Evolutionary conservation across 345 rosid genomes (phyloP).

Genomic region (Eucalyptus sp.): DNA sequence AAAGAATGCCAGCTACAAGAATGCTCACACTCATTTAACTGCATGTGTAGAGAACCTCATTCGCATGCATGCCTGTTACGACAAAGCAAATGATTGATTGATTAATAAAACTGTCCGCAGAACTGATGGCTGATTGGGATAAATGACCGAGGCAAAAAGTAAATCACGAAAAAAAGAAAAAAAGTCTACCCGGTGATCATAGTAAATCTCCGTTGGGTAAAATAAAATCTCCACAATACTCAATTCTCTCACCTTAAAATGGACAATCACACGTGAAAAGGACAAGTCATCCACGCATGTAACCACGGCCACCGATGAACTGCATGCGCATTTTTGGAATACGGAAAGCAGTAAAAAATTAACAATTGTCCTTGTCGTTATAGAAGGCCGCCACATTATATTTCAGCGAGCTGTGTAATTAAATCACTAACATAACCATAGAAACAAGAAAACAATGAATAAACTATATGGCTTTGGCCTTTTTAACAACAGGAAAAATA

Average conservation of each 20-base stretch:
- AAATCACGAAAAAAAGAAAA: too few relatives aligned
- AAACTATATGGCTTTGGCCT: not conserved
- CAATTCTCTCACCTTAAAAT: conserved; percentile 40
- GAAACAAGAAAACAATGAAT: not conserved
- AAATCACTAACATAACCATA: not conserved
- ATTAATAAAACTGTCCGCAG: not conserved
- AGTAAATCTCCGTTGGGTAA: conserved; percentile 30
- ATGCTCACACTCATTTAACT: conserved; percentile 49
- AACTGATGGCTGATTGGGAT: not conserved
- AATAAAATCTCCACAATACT: conserved; percentile 11
- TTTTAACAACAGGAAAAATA: not conserved
- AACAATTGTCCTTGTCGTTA: not conserved
- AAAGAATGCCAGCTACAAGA: conserved; percentile 48
- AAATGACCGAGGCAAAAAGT: not conserved
- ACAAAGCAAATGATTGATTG: not conserved
- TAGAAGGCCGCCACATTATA: not conserved
- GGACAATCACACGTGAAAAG: conserved; percentile 58
- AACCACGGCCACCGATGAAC: conserved; percentile 53
- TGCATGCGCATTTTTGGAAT: conserved; percentile 4
- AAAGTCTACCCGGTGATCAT: not conserved
- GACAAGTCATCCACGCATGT: conserved; percentile 67
- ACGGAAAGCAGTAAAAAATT: not conserved
- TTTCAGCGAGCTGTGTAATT: not conserved
- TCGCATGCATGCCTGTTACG: conserved; percentile 52
- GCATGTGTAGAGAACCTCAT: conserved; percentile 59